phyloP scores from a whole-genome alignment of 225 moss, liverwort and hornwort species.

The Bryum argenteum region DNA sequence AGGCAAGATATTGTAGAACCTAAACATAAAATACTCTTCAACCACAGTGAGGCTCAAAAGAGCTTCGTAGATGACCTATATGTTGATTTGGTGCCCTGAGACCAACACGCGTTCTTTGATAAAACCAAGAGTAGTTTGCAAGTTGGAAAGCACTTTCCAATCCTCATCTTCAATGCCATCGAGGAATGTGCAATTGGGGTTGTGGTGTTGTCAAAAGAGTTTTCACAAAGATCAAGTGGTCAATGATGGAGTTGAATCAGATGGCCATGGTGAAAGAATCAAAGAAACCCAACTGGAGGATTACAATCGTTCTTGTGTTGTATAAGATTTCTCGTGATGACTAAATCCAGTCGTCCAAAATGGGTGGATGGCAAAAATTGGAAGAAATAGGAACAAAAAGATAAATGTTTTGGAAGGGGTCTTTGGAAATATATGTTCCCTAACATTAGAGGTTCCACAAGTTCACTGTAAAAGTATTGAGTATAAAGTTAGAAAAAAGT shows the following conservation, averaged over 20 bases:
- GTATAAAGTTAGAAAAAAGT: too few species aligned
- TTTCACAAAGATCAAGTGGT: background rate
- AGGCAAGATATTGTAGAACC: too few species aligned
- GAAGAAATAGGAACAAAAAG: background rate
- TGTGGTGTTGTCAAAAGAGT: background rate
- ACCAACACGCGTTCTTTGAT: constrained; percentile 8
- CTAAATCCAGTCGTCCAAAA: background rate
- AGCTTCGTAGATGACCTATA: constrained; percentile 10
- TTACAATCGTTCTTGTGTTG: background rate
- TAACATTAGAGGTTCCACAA: too few species aligned
- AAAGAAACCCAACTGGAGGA: background rate
- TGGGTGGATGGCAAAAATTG: background rate
- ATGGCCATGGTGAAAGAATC: constrained; percentile 1
- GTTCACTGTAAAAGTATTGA: too few species aligned
- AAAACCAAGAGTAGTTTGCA: background rate
- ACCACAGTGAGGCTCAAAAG: background rate
- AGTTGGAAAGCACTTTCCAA: background rate
- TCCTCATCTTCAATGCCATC: background rate
- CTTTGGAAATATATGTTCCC: too few species aligned
- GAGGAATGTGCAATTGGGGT: background rate
- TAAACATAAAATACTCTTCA: too few species aligned
- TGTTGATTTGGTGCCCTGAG: background rate
- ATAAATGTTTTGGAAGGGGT: too few species aligned
- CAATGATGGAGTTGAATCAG: background rate
- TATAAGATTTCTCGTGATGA: background rate